Evolutionary conservation across 306 rosid species (phyloP).

Genomic region (Gleditsia sinensis): DNA sequence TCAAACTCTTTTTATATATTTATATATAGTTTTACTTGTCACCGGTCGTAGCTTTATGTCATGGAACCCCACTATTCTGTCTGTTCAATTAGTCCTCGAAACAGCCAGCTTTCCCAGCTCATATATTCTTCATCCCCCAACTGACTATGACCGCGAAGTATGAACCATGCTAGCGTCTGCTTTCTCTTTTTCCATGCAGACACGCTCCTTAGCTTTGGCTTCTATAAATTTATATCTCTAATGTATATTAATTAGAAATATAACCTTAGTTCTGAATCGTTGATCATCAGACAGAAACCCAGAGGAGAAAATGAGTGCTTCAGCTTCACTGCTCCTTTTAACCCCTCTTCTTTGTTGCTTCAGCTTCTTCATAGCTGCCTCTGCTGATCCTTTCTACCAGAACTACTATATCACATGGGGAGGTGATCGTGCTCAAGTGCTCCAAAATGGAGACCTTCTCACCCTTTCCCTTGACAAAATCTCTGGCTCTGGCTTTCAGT

Average conservation of each 20-base stretch:
- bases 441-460: constrained; percentile 42
- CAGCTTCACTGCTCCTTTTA: background rate
- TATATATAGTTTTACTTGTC: background rate
- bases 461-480: constrained; percentile 44
- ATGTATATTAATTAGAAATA: background rate
- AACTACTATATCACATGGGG: constrained; percentile 59
- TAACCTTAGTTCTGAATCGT: background rate
- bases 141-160: background rate
- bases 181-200: background rate
- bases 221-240: background rate
- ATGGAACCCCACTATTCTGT: background rate
- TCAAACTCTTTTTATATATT: background rate
- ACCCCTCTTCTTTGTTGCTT: background rate
- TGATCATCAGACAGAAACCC: background rate
- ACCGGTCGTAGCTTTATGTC: background rate
- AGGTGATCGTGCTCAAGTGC: constrained; percentile 50
- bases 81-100: background rate
- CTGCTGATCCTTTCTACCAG: constrained; percentile 5
- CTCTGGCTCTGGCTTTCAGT: constrained; percentile 60
- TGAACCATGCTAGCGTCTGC: background rate
- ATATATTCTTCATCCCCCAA: constrained; percentile 2
- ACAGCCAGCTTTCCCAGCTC: background rate
- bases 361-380: background rate
- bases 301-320: background rate
- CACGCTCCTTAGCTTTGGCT: background rate